These are phyloP conservation scores for Coffea canephora DNA, from an alignment of 257 asterid species.

Conservation along the genomic window DNA sequence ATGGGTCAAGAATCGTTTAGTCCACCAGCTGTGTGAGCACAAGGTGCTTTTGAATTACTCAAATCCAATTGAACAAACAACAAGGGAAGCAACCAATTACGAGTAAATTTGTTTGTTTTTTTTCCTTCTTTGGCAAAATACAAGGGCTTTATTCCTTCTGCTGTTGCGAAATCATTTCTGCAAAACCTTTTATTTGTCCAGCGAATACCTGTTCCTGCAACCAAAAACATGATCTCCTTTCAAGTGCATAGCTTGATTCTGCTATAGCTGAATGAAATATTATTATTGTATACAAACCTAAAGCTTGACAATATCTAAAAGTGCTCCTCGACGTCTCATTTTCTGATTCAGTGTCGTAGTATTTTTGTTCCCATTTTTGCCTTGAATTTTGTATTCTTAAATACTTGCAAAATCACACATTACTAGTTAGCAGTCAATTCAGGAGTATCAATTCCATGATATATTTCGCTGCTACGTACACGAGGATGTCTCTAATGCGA, in stretches of 20 bases:
- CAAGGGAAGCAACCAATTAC: background rate
- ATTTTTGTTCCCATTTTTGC: background rate
- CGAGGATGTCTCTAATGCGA: background rate
- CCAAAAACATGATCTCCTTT: background rate
- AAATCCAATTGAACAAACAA: background rate
- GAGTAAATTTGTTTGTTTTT: background rate
- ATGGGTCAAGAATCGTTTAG: too few relatives aligned
- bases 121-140: too few relatives aligned
- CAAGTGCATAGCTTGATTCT: background rate
- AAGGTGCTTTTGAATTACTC: background rate
- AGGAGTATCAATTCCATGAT: background rate
- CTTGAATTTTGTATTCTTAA: background rate
- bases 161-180: too few relatives aligned
- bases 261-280: background rate
- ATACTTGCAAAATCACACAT: too few relatives aligned
- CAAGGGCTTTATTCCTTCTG: background rate
- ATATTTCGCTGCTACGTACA: too few relatives aligned
- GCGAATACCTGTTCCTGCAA: slow-evolving; percentile 8
- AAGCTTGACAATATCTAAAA: too few relatives aligned
- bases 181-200: background rate
- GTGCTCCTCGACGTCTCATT: background rate
- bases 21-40: too few relatives aligned
- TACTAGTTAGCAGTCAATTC: background rate
- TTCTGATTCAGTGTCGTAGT: background rate
- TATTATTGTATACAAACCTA: background rate